Evolutionary conservation across 768 basidiomycete species (phyloP), one percentile per base, ranked within the genome.

Genomic region (Coprinopsis cinerea): DNA sequence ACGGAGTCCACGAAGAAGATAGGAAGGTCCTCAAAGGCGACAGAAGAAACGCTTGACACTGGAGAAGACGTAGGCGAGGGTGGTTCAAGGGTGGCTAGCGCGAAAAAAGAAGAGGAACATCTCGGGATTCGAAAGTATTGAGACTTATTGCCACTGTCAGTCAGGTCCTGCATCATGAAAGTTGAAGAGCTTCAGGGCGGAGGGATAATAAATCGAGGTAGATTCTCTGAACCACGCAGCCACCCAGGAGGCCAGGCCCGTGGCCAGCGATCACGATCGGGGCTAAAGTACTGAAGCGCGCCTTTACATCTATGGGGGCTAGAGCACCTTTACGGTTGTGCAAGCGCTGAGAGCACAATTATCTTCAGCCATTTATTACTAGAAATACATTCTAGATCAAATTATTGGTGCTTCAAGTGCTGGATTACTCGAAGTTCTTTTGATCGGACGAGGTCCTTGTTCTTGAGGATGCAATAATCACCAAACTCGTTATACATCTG

Each of bases 381-480:
- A n/a, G n/a, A n/a, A n/a, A n/a, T n/a, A n/a, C n/a, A n/a, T n/a
- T 45, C 32, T 18, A 25, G 41, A 43, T 43, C 17, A 20, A 23
- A 24, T n/a, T n/a, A 14, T 13, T 46, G 11, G 44, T 11, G 17
- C 17, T 18, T 11, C 35, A 46, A 14, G n/a, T 23, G 15, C 22
- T 20, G 11, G 47, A 11, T 44, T 11, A 40, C 55, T 40, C 48
- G 53, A 7, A 48, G 51, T 53, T 74, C 68, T 55, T 76, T 76
- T 45, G 55, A 53, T 1, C 45, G 53, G 22, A 78, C 66, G 25
- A 58, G 62, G 14, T 61, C 68, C 57, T 64, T 77, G 55, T 91
- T 85, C 64, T 75, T 81, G 53, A 99, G 71, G 54, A 99, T 62
- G 64, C 94, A 96, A 63, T 92, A 96, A 59, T 97, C 91, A 1